Evolutionary conservation across 495 filamentous ascomycete genomes (phyloP).

Genomic region (Aspergillus sclerotiicarbonarius): DNA sequence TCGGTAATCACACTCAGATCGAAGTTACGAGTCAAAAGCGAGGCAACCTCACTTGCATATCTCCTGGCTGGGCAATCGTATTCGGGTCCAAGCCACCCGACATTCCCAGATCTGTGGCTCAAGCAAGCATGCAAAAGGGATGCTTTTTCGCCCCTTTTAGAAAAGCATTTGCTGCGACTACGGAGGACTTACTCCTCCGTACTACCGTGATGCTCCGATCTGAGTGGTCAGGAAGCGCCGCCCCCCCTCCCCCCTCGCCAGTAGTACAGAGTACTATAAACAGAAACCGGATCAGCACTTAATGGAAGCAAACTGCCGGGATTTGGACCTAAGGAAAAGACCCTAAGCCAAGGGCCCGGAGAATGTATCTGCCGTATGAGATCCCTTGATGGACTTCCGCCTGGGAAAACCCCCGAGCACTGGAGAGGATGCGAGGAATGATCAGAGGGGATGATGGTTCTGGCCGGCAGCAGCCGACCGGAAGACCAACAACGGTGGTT

Average conservation of each 20-base stretch:
- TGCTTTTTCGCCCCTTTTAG: neutral
- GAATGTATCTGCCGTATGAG: neutral
- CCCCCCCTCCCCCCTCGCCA: too few species aligned
- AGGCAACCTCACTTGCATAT: too few species aligned
- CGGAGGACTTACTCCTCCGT: neutral
- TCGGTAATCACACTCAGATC: too few species aligned
- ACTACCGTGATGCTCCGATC: neutral
- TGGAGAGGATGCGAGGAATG: neutral
- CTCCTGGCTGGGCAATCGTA: too few species aligned
- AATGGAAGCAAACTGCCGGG: neutral
- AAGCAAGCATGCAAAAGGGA: too few species aligned
- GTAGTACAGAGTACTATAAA: neutral
- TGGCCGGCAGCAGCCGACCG: conserved; percentile 11
- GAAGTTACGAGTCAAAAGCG: too few species aligned
- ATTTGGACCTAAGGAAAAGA: neutral
- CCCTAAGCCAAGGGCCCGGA: neutral
- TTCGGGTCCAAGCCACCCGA: too few species aligned
- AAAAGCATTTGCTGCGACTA: neutral
- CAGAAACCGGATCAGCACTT: neutral
- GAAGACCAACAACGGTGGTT: conserved; percentile 14
- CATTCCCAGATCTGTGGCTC: too few species aligned
- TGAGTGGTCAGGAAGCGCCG: neutral
- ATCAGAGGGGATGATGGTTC: conserved; percentile 4
- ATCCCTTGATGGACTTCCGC: neutral
- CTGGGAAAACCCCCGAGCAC: neutral